Conservation (phyloP, 2,329 filamentous ascomycete species). For the Emergomyces orientalis region DNA sequence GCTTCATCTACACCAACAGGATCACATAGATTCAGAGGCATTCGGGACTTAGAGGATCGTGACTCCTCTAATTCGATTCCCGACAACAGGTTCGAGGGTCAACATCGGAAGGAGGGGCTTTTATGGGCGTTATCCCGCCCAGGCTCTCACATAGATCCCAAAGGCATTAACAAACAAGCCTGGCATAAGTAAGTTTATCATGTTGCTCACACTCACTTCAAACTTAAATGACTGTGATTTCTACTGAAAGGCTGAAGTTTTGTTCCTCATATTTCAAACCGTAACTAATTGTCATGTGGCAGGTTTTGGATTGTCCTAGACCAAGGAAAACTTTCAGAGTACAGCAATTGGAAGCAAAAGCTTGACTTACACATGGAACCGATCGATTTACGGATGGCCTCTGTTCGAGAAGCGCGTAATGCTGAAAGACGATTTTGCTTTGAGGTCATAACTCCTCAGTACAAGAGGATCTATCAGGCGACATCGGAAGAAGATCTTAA, state of each 20-base stretch:
- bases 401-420: slow-evolving; percentile 88
- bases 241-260: not conserved
- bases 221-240: not conserved
- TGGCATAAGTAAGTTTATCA: slow-evolving; percentile 78
- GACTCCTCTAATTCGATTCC: slow-evolving; percentile 48
- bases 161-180: slow-evolving; percentile 89
- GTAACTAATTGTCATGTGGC: slow-evolving; percentile 11
- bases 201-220: not conserved
- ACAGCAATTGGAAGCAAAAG: slow-evolving; percentile 98
- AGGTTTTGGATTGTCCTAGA: slow-evolving; percentile 99
- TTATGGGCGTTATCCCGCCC: slow-evolving; percentile 90
- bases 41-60: slow-evolving; percentile 83
- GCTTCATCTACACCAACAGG: slow-evolving; percentile 26
- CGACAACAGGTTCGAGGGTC: slow-evolving; percentile 50
- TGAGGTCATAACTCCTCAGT: slow-evolving; percentile 94
- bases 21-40: slow-evolving; percentile 68
- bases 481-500: slow-evolving; percentile 98
- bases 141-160: slow-evolving; percentile 88
- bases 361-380: slow-evolving; percentile 96
- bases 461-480: slow-evolving; percentile 91
- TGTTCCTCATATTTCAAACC: not conserved
- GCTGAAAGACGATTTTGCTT: slow-evolving; percentile 95
- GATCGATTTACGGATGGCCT: slow-evolving; percentile 93
- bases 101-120: slow-evolving; percentile 83
- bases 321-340: slow-evolving; percentile 92